phyloP scores from a whole-genome alignment of 2,329 filamentous ascomycete species.

The Camillea tinctor region DNA sequence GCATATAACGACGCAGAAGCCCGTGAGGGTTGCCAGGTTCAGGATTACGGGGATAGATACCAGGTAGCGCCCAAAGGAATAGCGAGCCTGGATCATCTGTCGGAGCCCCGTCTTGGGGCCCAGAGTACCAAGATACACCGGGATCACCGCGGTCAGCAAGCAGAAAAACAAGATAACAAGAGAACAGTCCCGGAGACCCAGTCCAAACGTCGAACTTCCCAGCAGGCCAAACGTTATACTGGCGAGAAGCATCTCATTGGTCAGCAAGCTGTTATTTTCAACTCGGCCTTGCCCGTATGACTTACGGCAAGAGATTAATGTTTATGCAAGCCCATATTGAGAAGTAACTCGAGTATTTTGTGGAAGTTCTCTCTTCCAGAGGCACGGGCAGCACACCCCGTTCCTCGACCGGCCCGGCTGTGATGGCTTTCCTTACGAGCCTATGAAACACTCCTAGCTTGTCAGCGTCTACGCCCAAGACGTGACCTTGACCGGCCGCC shows the following conservation, averaged over 20 bases:
- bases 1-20: constrained; percentile 62
- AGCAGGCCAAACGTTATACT: constrained; percentile 65
- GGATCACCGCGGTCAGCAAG: constrained; percentile 50
- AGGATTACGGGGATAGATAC: constrained; percentile 60
- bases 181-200: constrained; percentile 54
- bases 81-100: constrained; percentile 65
- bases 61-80: constrained; percentile 59
- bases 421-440: constrained; percentile 9
- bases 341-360: constrained; percentile 29
- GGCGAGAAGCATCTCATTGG: constrained; percentile 6
- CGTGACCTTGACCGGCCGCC: constrained; percentile 6
- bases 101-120: constrained; percentile 63
- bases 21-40: constrained; percentile 61
- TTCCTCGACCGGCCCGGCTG: constrained; percentile 23
- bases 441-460: constrained; percentile 1
- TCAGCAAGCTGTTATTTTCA: background rate
- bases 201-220: constrained; percentile 53
- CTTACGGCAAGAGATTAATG: constrained; percentile 30
- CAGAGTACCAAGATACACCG: constrained; percentile 57
- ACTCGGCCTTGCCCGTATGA: background rate
- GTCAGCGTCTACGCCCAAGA: constrained; percentile 1
- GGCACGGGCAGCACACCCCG: constrained; percentile 30
- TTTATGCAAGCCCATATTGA: constrained; percentile 32
- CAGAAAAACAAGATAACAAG: constrained; percentile 65
- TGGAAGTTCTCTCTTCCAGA: constrained; percentile 30